Percentiles rank a stretch among this genome's conserved stretches.
These are phyloP conservation scores for Penicillium sumatraense DNA, from an alignment of 2,329 filamentous ascomycete species.

Conservation along the genomic window DNA sequence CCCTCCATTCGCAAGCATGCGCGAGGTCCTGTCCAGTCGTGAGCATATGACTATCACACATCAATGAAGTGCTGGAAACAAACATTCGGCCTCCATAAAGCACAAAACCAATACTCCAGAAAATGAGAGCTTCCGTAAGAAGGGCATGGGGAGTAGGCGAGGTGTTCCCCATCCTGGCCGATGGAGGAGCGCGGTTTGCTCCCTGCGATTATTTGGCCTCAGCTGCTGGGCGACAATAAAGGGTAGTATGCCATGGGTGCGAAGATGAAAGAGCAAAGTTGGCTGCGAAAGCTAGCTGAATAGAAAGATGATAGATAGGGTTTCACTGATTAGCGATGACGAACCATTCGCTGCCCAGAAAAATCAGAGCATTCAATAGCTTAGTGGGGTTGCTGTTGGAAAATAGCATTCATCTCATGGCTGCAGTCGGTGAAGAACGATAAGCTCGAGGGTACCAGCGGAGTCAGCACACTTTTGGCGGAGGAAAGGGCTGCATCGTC, in stretches of 20 bases:
- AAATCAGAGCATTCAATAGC: neutral
- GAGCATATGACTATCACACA: constrained; percentile 1
- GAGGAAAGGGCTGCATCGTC: constrained; percentile 14
- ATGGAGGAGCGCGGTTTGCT: constrained; percentile 6
- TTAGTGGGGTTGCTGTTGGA: neutral
- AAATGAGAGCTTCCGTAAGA: constrained; percentile 33
- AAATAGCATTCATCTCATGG: neutral
- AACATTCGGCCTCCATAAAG: constrained; percentile 37
- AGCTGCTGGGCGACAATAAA: neutral
- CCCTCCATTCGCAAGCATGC: constrained; percentile 33
- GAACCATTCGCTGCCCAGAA: constrained; percentile 3
- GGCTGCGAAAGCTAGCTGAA: neutral
- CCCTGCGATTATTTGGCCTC: neutral
- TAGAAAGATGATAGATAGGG: neutral
- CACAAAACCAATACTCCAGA: constrained; percentile 36
- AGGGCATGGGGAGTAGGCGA: constrained; percentile 37
- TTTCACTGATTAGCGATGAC: too few relatives aligned
- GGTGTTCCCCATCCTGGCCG: constrained; percentile 31
- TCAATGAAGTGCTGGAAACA: constrained; percentile 1
- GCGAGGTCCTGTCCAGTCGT: constrained; percentile 25
- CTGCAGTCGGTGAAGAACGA: constrained; percentile 13
- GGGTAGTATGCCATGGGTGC: constrained; percentile 8
- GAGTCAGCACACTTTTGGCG: neutral
- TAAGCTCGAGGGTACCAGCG: constrained; percentile 5
- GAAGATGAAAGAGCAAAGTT: neutral